Conservation (phyloP, 163 green algal genomes). For the Chlorella variabilis region DNA sequence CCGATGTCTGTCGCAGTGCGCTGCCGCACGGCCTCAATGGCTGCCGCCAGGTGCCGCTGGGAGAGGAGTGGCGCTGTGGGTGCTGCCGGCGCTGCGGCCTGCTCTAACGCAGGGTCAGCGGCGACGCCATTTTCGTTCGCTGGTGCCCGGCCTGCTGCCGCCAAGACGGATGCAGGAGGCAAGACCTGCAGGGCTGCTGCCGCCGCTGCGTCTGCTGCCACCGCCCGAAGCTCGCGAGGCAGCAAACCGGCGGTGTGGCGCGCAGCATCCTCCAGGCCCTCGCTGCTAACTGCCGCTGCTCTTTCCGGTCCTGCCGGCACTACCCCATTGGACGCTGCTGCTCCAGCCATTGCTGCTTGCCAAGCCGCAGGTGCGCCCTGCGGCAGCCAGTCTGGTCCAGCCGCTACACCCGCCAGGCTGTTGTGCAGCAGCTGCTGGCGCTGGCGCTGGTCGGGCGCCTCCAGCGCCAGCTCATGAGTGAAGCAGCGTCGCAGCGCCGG, state of each 20-base stretch:
- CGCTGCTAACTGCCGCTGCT: neutral
- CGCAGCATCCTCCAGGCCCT: constrained; percentile 55
- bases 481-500: constrained; percentile 79
- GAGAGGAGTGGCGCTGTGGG: neutral
- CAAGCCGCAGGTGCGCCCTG: neutral
- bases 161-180: constrained; percentile 8
- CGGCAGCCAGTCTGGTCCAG: neutral
- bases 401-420: neutral
- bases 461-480: constrained; percentile 80
- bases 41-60: constrained; percentile 48
- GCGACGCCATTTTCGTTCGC: neutral
- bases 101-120: too few relatives aligned
- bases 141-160: neutral
- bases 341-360: neutral
- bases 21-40: constrained; percentile 61
- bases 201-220: constrained; percentile 73
- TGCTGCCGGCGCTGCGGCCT: too few relatives aligned
- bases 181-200: constrained; percentile 31
- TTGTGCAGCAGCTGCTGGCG: constrained; percentile 51
- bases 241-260: constrained; percentile 80
- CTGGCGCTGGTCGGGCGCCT: constrained; percentile 52
- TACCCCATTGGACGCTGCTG: neutral
- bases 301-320: neutral
- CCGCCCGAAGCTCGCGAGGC: constrained; percentile 69
- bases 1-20: constrained; percentile 73